A percentile compares a stretch with the other conserved stretches of the same genome.
Conservation (phyloP, 2,329 filamentous ascomycete genomes). For the Podosphaera fusca region DNA sequence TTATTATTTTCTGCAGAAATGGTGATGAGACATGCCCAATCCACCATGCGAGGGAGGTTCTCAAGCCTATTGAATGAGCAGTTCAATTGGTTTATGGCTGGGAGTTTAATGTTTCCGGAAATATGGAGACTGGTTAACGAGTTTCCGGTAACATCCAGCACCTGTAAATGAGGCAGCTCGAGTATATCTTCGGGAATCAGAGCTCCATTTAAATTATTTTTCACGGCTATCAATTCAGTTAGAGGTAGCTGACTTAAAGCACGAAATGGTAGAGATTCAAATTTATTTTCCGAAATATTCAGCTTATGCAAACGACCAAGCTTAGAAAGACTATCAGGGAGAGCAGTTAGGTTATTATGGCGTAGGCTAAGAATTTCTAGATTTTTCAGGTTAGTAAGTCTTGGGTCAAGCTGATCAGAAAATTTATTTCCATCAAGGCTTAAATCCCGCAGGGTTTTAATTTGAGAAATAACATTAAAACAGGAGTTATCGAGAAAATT, state of each 20-base stretch:
- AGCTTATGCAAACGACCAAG: slow-evolving; percentile 49
- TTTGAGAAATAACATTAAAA: slow-evolving; percentile 51
- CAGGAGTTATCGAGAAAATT: slow-evolving; percentile 56
- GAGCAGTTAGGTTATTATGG: slow-evolving; percentile 48
- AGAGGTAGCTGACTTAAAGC: slow-evolving; percentile 44
- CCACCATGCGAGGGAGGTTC: slow-evolving; percentile 46
- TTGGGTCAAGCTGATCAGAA: slow-evolving; percentile 39
- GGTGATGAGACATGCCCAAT: slow-evolving; percentile 50
- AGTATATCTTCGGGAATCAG: slow-evolving; percentile 42
- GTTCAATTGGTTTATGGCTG: slow-evolving; percentile 48
- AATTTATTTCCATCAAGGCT: slow-evolving; percentile 61
- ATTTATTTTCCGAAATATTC: slow-evolving; percentile 58
- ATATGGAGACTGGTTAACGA: slow-evolving; percentile 25
- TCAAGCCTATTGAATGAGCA: slow-evolving; percentile 65
- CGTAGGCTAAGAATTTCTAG: slow-evolving; percentile 68
- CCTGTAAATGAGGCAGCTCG: slow-evolving; percentile 41
- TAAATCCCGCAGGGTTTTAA: slow-evolving; percentile 51
- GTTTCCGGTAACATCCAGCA: slow-evolving; percentile 58
- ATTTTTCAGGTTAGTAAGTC: slow-evolving; percentile 38
- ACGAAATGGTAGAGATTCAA: slow-evolving; percentile 49
- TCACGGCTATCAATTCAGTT: slow-evolving; percentile 48
- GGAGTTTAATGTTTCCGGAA: slow-evolving; percentile 23
- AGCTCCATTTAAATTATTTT: slow-evolving; percentile 54
- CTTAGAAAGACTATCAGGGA: slow-evolving; percentile 44
- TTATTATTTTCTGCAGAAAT: slow-evolving; percentile 65